Evolutionary conservation across 2,329 filamentous ascomycete species (phyloP), one percentile per base, ranked within the genome.

Genomic region (Claviceps quebecensis): DNA sequence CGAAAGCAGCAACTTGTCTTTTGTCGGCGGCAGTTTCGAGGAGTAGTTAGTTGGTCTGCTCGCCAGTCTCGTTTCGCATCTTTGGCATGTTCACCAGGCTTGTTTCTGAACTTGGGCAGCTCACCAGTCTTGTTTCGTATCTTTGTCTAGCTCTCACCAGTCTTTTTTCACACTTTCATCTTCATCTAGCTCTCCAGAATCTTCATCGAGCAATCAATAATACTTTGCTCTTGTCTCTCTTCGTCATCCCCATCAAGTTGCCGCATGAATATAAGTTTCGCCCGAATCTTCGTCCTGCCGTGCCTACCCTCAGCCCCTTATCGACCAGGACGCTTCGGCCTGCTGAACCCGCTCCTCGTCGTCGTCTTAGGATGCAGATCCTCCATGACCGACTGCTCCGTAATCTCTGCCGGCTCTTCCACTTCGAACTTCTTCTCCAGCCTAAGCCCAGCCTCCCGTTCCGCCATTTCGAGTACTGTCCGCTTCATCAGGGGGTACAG

Each of bases 251-350:
- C 17, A 34, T 38, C 11, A 37, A n/a, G 2, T 16, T 23, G 17
- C 34, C 17, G 9, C 34, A 47, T 11, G 17, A 37, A 47, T 7
- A 29, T 23, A 8, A 17, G 3, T 26, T 29, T 34, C 17, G 17
- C 6, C 39, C 8, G 4, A 26, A 4, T 14, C 29, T 49, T 19
- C 19, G 9, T 22, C 34, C 34, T 11, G 29, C 43, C 48, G n/a
- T 6, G 48, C 8, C 8, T 5, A 22, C n/a, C 5, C n/a, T 17
- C 6, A 34, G 1, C n/a, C n/a, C 46, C 58, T 62, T 57, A 78
- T 71, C 83, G 73, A 39, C 87, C 87, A 5, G 87, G 87, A 61
- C 86, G 77, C 78, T 88, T 90, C 29, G 87, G 87, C 63, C 86
- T 77, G 61, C 78, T 82, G 67, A 93, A 93, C 0, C 74, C 80